Conservation (phyloP, 2,329 filamentous ascomycete species). For the Colletotrichum destructivum region DNA sequence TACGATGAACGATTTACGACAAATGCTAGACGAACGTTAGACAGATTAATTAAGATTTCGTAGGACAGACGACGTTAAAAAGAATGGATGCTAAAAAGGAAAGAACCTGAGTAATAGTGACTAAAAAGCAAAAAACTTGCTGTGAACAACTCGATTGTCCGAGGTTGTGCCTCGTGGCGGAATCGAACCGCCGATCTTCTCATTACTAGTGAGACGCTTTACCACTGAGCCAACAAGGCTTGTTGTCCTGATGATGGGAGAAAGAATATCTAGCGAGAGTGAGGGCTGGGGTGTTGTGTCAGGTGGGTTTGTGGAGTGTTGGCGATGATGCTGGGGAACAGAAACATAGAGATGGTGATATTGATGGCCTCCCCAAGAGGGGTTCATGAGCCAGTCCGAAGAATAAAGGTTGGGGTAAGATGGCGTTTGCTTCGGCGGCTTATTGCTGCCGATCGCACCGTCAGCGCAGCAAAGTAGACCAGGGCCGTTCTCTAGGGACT, state of each 20-base stretch:
- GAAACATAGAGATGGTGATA: neutral
- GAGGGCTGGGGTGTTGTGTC: neutral
- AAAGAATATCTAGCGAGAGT: neutral
- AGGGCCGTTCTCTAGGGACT: no score
- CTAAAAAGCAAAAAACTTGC: neutral
- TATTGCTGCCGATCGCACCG: neutral
- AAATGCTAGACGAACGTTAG: neutral
- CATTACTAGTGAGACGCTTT: slow-evolving; percentile 45
- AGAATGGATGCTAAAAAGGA: fast-evolving
- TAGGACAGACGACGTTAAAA: neutral
- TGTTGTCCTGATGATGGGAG: fast-evolving
- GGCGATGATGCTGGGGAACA: neutral
- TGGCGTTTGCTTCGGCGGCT: neutral
- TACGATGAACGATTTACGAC: neutral
- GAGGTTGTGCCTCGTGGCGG: slow-evolving; percentile 40
- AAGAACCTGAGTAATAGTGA: neutral
- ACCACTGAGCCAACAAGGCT: slow-evolving; percentile 45
- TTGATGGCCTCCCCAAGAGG: no score
- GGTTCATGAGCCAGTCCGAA: neutral
- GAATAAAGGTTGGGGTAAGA: neutral
- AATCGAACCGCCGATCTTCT: slow-evolving; percentile 45
- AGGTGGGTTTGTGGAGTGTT: neutral
- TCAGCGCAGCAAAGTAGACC: neutral
- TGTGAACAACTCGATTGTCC: fast-evolving
- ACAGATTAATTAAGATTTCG: neutral